Evolutionary conservation across 169 alveolate genomes (phyloP), one percentile per base, ranked within the genome.

Genomic region (Amoebophrya sp.): DNA sequence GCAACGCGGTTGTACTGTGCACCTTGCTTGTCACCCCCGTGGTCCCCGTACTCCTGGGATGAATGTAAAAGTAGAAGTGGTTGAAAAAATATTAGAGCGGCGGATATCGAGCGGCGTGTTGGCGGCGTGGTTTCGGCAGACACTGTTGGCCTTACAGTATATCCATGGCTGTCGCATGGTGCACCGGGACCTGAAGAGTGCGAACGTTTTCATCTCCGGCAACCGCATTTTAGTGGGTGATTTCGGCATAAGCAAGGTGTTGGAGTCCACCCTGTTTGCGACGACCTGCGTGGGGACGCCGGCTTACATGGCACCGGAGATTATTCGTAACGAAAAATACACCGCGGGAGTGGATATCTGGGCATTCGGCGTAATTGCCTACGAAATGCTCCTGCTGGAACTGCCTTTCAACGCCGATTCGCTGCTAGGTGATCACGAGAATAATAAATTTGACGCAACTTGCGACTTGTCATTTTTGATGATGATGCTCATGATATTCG

Each of bases 291-390:
- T 91, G 35, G 92, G 92, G 33, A 91, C 92, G 0, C 92, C 92
- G 14, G 92, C 92, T 7, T 91, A 91, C 83, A 91, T 91, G 92
- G 92, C 92, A 32, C 92, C 92, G 2, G 92, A 91, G n/a, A 77
- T 91, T 0, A 39, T 91, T 12, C 77, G 92, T 77, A 91, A 91
- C 38, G 90, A 91, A 29, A n/a, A 89, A 12, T 91, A 91, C 47
- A 89, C 92, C 12, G 77, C 92, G 2, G 92, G 90, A 38, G 92
- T 91, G 29, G 92, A 91, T 53, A 47, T 91, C 29, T 91, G 92
- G 92, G 90, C 92, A 1, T 66, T 77, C 38, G 92, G 92, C 1
- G 92, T 91, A 1, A 89, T 91, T 39, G 90, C 77, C 40, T 91
- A 91, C 41, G 92, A 91, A 33, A n/a, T 91, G 18, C 77, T 91